phyloP scores from a whole-genome alignment of 2,329 filamentous ascomycete genomes.

The Herpotrichia juniperi region DNA sequence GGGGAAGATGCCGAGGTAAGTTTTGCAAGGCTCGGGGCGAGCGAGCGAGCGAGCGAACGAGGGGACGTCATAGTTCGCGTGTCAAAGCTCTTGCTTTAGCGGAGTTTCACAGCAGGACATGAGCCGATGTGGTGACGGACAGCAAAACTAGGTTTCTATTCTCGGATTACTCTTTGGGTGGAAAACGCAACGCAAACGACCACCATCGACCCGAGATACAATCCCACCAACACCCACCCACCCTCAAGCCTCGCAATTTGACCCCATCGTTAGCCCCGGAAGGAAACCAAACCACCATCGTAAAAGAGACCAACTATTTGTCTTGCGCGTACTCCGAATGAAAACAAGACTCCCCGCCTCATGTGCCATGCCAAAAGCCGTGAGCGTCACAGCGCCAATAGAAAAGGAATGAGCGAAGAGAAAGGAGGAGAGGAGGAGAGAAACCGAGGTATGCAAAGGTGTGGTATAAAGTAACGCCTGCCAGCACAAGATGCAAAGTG shows the following conservation, averaged over 20 bases:
- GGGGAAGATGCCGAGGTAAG: neutral
- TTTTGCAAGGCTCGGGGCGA: neutral
- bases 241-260: too few species aligned
- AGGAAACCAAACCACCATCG: neutral
- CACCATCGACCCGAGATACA: too few species aligned
- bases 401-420: neutral
- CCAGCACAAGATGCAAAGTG: neutral
- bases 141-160: too few species aligned
- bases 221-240: too few species aligned
- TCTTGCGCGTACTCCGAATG: neutral
- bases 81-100: too few species aligned
- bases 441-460: neutral
- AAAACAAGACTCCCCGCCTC: neutral
- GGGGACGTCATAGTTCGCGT: too few species aligned
- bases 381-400: too few species aligned
- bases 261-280: too few species aligned
- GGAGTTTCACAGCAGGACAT: too few species aligned
- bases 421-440: neutral
- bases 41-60: neutral
- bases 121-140: too few species aligned
- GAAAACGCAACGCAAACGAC: too few species aligned
- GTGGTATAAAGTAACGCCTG: neutral
- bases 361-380: neutral
- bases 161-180: too few species aligned
- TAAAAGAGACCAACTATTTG: neutral